Evolutionary conservation across 306 rosid species (phyloP).

Genomic region (Sindora glabra): DNA sequence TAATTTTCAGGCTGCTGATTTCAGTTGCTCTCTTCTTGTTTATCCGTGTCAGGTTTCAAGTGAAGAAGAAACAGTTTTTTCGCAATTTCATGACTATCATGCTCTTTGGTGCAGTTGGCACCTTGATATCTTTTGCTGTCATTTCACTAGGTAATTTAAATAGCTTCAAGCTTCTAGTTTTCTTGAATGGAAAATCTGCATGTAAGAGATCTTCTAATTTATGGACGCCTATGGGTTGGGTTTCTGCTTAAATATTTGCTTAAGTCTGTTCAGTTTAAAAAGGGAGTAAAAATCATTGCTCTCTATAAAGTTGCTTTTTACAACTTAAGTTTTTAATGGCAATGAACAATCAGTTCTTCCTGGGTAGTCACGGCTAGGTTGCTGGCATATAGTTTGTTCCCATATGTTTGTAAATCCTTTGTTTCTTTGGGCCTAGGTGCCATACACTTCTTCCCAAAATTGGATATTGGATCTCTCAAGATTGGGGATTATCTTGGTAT

Average conservation of each 20-base stretch:
- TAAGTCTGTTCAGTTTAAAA: too few species aligned
- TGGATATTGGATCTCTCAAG: conserved; percentile 73
- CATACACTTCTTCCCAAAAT: conserved; percentile 69
- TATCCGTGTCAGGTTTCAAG: conserved; percentile 66
- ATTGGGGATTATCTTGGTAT: conserved; percentile 90
- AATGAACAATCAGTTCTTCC: not conserved
- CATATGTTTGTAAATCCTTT: not conserved
- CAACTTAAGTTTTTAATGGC: not conserved
- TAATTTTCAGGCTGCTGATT: not conserved
- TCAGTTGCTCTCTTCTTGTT: conserved; percentile 6
- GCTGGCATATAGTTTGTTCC: not conserved
- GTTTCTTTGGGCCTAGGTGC: conserved; percentile 51
- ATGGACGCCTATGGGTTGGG: not conserved
- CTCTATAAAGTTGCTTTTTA: too few species aligned
- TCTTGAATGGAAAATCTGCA: not conserved
- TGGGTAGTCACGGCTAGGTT: not conserved
- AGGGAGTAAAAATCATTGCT: too few species aligned
- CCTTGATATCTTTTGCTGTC: conserved; percentile 80
- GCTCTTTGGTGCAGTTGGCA: conserved; percentile 89
- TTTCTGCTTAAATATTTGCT: not conserved
- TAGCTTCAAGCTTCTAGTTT: not conserved
- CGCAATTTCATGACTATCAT: conserved; percentile 84
- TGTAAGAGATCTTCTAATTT: too few species aligned
- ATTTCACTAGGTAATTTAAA: conserved; percentile 66
- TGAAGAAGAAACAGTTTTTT: conserved; percentile 94